phyloP scores from a whole-genome alignment of 176 grass and related monocot genomes.

The Carex cristatella region DNA sequence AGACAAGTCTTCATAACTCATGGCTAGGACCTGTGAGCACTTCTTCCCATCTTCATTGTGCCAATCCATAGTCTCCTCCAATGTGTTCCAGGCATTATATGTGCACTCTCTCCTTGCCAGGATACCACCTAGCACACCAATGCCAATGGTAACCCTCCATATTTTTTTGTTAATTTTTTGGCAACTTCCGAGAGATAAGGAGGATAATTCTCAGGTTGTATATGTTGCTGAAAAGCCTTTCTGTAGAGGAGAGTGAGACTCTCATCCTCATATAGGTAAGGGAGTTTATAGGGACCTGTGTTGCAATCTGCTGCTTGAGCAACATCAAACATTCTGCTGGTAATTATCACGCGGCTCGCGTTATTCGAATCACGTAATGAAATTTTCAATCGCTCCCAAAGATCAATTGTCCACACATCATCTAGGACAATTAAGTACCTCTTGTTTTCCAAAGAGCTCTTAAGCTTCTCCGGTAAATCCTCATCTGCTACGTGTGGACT shows the following conservation, averaged over 20 bases:
- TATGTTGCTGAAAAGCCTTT: neutral
- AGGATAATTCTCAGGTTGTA: neutral
- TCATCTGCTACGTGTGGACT: neutral
- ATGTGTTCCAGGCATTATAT: neutral
- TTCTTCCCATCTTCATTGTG: too few relatives aligned
- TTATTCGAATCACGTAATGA: neutral
- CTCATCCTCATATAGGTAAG: neutral
- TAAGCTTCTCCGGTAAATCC: neutral
- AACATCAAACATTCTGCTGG: neutral
- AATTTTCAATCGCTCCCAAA: neutral
- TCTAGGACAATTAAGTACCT: neutral
- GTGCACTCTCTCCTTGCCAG: neutral
- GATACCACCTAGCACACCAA: neutral
- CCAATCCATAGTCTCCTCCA: neutral
- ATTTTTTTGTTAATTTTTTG: neutral
- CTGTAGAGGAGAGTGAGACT: neutral
- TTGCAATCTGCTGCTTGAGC: neutral
- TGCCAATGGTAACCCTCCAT: neutral
- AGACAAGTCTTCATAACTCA: too few relatives aligned
- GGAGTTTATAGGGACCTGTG: neutral
- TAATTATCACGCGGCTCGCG: neutral
- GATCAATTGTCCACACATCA: neutral
- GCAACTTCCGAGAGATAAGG: neutral
- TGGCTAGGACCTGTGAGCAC: too few relatives aligned
- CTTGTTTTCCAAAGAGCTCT: neutral